A percentile compares a stretch with the other conserved stretches of the same genome.
These are phyloP conservation scores for Penicillium hesseltinei DNA, from an alignment of 2,329 filamentous ascomycete species.

Conservation along the genomic window DNA sequence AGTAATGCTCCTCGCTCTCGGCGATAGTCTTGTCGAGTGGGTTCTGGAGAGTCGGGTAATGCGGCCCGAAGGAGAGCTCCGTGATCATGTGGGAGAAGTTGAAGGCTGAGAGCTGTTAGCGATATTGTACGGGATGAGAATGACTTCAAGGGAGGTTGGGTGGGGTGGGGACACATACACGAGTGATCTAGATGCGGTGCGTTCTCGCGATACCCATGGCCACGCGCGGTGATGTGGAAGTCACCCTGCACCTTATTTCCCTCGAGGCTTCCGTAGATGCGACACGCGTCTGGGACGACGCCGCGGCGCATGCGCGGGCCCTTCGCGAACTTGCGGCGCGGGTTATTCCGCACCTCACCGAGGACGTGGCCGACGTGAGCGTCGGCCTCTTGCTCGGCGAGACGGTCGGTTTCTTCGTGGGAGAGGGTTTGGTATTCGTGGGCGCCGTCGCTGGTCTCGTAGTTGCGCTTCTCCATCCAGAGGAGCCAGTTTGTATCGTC, in stretches of 20 bases:
- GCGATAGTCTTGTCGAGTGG: constrained; percentile 90
- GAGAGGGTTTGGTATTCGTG: constrained; percentile 55
- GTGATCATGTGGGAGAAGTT: constrained; percentile 98
- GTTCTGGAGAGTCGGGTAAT: constrained; percentile 89
- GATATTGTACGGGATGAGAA: not conserved
- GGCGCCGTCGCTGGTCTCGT: constrained; percentile 53
- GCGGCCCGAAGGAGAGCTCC: constrained; percentile 95
- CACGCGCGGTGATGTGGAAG: constrained; percentile 93
- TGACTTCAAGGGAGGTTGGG: not conserved
- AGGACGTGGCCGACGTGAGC: constrained; percentile 92
- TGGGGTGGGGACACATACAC: constrained; percentile 53
- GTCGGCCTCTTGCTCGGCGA: constrained; percentile 58
- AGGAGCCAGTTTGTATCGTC: constrained; percentile 78
- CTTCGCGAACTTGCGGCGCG: constrained; percentile 64
- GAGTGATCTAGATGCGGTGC: constrained; percentile 78
- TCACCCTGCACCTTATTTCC: constrained; percentile 97
- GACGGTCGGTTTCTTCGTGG: constrained; percentile 61
- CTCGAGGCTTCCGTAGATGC: constrained; percentile 84
- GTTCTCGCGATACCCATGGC: constrained; percentile 87
- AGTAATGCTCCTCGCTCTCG: constrained; percentile 71
- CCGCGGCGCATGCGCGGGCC: constrained; percentile 64
- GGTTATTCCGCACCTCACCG: constrained; percentile 66
- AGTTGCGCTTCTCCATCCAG: constrained; percentile 71
- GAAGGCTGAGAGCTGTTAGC: constrained; percentile 60
- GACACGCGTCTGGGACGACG: constrained; percentile 69